A percentile compares a stretch with the other conserved stretches of the same genome.
These are phyloP conservation scores for Paraphoma chrysanthemicola DNA, from an alignment of 2,329 filamentous ascomycete species.

Conservation along the genomic window DNA sequence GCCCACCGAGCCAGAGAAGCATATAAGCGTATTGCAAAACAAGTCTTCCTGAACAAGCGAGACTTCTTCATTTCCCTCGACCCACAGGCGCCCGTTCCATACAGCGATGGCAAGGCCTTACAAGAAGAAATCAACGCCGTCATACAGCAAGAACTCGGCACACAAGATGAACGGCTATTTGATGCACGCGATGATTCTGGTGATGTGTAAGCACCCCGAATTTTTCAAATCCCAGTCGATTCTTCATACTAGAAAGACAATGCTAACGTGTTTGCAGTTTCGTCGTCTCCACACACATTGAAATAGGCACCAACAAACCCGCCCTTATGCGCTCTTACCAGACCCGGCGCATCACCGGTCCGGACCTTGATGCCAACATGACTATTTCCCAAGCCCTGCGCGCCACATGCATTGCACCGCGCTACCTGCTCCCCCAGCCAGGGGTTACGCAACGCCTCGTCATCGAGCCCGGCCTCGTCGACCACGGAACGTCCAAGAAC, in stretches of 20 bases:
- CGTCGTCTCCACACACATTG: conserved; percentile 35
- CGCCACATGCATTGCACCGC: conserved; percentile 30
- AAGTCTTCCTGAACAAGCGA: conserved; percentile 35
- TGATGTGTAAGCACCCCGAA: conserved; percentile 32
- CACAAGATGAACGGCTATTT: conserved; percentile 27
- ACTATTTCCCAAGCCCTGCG: conserved; percentile 36
- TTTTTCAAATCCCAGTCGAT: too few species aligned
- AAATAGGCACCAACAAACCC: conserved; percentile 36
- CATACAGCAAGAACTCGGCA: conserved; percentile 23
- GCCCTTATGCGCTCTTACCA: conserved; percentile 40
- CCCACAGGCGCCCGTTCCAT: conserved; percentile 13
- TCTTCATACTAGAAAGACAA: neutral
- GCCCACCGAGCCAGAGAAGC: conserved; percentile 37
- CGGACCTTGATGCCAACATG: conserved; percentile 34
- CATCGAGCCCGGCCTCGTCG: conserved; percentile 38
- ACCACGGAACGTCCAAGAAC: conserved; percentile 41
- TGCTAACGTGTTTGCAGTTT: conserved; percentile 22
- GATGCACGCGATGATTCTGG: conserved; percentile 32
- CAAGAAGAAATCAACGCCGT: conserved; percentile 30
- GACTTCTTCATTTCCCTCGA: conserved; percentile 35
- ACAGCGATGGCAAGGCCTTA: conserved; percentile 19
- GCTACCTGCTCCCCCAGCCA: conserved; percentile 25
- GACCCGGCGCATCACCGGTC: conserved; percentile 38
- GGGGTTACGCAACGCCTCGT: conserved; percentile 24
- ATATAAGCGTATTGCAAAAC: conserved; percentile 32